Percentiles rank a stretch among this genome's conserved stretches.
These are phyloP conservation scores for Candida michaelii DNA, from an alignment of 805 yeast genomes.

Conservation along the genomic window DNA sequence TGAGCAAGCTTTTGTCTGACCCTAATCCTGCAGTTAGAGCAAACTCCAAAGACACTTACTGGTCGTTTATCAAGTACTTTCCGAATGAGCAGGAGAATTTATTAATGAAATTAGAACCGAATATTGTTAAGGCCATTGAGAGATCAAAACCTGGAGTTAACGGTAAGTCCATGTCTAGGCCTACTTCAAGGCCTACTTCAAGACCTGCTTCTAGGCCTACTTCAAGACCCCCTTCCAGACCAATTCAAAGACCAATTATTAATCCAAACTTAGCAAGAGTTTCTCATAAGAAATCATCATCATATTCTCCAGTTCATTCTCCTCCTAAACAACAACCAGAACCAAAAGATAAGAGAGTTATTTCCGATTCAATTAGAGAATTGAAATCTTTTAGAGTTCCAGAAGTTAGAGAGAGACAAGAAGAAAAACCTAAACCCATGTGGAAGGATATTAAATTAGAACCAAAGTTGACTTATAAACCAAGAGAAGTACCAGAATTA, in stretches of 20 bases:
- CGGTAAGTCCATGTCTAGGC: neutral
- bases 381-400: neutral
- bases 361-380: neutral
- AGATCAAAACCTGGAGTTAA: conserved; percentile 47
- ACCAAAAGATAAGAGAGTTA: conserved; percentile 24
- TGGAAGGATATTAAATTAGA: no score
- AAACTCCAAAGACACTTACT: conserved; percentile 67
- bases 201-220: conserved; percentile 2
- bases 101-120: conserved; percentile 40
- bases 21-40: conserved; percentile 82
- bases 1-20: conserved; percentile 66
- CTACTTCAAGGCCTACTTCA: conserved; percentile 1
- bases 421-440: neutral
- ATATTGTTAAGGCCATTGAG: conserved; percentile 59
- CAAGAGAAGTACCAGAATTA: neutral
- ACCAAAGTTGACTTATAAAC: conserved; percentile 2
- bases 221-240: conserved; percentile 5
- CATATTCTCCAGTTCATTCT: conserved; percentile 5
- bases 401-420: neutral
- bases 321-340: conserved; percentile 24
- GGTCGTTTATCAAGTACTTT: conserved; percentile 61
- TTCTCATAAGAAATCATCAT: conserved; percentile 7
- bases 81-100: conserved; percentile 50
- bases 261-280: conserved; percentile 1
- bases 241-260: conserved; percentile 17